Evolutionary conservation across 805 yeast genomes (phyloP).

Genomic region (Myxozyma geophila): DNA sequence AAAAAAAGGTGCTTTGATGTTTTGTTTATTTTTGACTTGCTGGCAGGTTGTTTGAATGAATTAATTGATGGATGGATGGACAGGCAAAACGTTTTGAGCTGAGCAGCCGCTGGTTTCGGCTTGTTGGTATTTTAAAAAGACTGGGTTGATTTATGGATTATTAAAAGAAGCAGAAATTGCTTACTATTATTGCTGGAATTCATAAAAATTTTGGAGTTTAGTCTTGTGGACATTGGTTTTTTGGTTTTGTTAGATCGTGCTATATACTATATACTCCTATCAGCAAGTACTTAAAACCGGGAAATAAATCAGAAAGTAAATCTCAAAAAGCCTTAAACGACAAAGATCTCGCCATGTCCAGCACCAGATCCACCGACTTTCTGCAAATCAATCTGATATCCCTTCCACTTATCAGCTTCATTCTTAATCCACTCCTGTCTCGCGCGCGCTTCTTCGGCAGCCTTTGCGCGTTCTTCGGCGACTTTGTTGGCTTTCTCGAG

Average conservation of each 20-base stretch:
- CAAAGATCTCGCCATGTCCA: slow-evolving; percentile 31
- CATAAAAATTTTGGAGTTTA: background rate
- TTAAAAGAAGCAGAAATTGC: no score
- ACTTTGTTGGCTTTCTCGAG: slow-evolving; percentile 13
- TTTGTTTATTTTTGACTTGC: background rate
- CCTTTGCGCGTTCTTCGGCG: slow-evolving; percentile 11
- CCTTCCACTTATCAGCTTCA: slow-evolving; percentile 35
- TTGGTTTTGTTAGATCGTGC: background rate
- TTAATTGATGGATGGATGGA: background rate
- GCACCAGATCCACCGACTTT: slow-evolving; percentile 25
- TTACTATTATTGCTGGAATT: no score
- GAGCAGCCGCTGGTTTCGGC: background rate
- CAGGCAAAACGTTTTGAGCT: background rate
- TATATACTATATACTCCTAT: no score
- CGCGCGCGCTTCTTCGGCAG: slow-evolving; percentile 14
- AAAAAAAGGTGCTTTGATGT: background rate
- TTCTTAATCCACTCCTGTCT: slow-evolving; percentile 25
- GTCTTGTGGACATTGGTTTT: background rate
- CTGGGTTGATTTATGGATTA: background rate
- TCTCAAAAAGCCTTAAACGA: slow-evolving; percentile 9
- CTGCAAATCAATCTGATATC: slow-evolving; percentile 28
- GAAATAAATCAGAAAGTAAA: background rate
- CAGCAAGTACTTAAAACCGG: no score
- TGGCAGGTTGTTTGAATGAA: background rate
- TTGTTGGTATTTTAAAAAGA: background rate